Conservation (phyloP, 1,139 yeast species). For the Geotrichum aggregatum region DNA sequence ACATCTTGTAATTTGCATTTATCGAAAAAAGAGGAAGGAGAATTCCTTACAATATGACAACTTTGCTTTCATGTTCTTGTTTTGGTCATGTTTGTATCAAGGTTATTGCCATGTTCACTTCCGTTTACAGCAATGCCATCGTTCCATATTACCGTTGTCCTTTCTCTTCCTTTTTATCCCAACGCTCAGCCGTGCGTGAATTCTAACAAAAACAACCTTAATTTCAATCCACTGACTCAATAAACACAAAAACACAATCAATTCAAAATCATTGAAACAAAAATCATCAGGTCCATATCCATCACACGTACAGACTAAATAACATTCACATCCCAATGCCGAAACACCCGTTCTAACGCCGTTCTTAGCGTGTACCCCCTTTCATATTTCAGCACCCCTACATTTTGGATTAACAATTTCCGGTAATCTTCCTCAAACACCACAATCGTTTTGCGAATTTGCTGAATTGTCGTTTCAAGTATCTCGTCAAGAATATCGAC, state of each 20-base stretch:
- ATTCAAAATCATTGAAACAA: not conserved
- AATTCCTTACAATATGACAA: too few species aligned
- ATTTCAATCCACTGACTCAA: too few species aligned
- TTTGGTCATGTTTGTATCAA: too few species aligned
- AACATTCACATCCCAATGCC: constrained; percentile 15
- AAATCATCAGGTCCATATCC: not conserved
- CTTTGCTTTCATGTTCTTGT: too few species aligned
- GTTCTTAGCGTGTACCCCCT: constrained; percentile 27
- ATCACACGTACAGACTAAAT: not conserved
- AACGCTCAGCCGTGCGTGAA: too few species aligned
- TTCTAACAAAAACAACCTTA: too few species aligned
- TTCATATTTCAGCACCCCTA: constrained; percentile 29
- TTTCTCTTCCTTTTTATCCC: too few species aligned
- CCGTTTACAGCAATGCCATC: too few species aligned
- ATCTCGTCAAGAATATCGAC: constrained; percentile 25
- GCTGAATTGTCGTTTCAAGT: constrained; percentile 21
- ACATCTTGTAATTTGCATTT: too few species aligned
- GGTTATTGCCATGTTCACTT: too few species aligned
- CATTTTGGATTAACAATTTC: constrained; percentile 30
- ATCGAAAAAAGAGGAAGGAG: too few species aligned
- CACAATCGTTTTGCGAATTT: constrained; percentile 22
- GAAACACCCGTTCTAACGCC: constrained; percentile 26
- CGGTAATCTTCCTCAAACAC: constrained; percentile 29
- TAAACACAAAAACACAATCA: constrained; percentile 27
- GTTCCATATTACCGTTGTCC: too few species aligned